Evolutionary conservation across 306 rosid species (phyloP), one percentile per base, ranked within the genome.

Genomic region (Echinosophora koreensis): DNA sequence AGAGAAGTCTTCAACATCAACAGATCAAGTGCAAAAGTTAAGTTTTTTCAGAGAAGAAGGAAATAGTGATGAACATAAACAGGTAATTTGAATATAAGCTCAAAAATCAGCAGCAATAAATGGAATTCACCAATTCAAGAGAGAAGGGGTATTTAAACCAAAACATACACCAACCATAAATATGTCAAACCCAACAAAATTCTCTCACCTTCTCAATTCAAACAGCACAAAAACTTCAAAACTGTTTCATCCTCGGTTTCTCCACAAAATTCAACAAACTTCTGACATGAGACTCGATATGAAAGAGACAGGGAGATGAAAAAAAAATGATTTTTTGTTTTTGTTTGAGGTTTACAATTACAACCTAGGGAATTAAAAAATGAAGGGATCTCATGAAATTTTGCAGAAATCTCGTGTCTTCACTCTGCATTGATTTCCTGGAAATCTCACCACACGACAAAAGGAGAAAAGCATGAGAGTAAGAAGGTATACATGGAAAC

Each of bases 181-280:
- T 17, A 52, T 55, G 42, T 66, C 1, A 35, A 77, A 35, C 15
- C 3, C 18, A 69, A 41, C 58, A 63, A 56, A 77, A 69, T 60
- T 57, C 84, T 57, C 84, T 17, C 73, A 85, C 88, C 88, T 79
- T 39, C 51, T 52, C 3, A 78, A 69, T 52, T 62, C 55, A 56
- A 65, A 59, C 76, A 28, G 4, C 63, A 71, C 16, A 54, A 52
- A 42, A 49, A 14, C 11, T 54, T 18, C 66, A 77, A 77, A 81
- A 75, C 46, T 64, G 44, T 41, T 11, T 46, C 67, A 30, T 57
- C 58, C 73, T 56, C 34, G 14, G 32, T 14, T 32, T n/a, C 75
- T 57, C 17, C 66, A 41, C 69, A 16, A 22, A 62, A 81, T 51
- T 76, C 72, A 81, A 69, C 71, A 15, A 34, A 51, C 63, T 68